Base-by-base conservation (phyloP, 371 early-diverging fungal species). In the Mucor plumbeus region DNA sequence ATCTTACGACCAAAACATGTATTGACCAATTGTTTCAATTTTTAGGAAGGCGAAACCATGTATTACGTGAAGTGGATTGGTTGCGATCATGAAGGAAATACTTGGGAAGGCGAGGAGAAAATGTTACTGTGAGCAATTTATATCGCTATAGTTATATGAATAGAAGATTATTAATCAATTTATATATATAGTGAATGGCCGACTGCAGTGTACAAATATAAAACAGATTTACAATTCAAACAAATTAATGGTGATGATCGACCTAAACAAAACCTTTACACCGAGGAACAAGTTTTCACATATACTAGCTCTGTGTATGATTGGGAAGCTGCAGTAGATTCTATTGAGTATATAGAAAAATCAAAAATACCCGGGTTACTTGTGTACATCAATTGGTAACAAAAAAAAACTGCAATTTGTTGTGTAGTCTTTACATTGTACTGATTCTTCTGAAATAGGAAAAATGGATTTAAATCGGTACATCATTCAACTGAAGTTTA, bases 51-150 rank as follows among this genome's bases (percentile, higher is more conserved):
- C 41, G 61, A 67, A 33, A 21, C 15, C 10, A 17, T 41, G 9
- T 70, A 69, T 50, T 38, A 61, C 41, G 70, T 73, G 14, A 73
- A 73, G 58, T 73, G 74, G 74, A 0, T 67, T 21, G 74, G 74
- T 5, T 73, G 55, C 31, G 74, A 73, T 60, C 34, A 55, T n/a
- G 41, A 47, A n/a, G 67, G 63, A 8, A 65, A 58, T 15, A 73
- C 70, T 8, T 73, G 74, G 74, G 74, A 73, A 60, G 10, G 48
- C n/a, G 66, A 69, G 14, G 53, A 64, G n/a, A 54, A 47, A 11
- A 15, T 69, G 47, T 7, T 21, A 19, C 40, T 15, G 67, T 71
- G 36, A 63, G 62, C 15, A 13, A 5, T 13, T 41, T 41, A 1
- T 26, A 26, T 26, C 26, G 3, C 26, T 26, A 26, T 1, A 26